phyloP scores from a whole-genome alignment of 2,329 filamentous ascomycete species.

The Periconia macrospinosa region DNA sequence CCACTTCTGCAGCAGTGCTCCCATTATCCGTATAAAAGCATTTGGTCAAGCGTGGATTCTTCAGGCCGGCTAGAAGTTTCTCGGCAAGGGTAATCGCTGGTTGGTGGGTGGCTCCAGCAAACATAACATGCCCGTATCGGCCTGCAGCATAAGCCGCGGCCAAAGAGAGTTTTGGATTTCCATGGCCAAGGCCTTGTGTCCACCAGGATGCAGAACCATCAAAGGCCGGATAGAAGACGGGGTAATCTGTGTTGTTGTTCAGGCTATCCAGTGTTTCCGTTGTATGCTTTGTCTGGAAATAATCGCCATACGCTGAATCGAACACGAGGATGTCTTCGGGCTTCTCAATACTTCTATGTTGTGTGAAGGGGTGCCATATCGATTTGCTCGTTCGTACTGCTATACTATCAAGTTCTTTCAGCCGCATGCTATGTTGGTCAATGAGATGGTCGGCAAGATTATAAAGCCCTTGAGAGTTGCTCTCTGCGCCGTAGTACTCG shows the following conservation, averaged over 20 bases:
- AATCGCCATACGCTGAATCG: slow-evolving; percentile 78
- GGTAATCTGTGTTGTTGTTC: slow-evolving; percentile 14
- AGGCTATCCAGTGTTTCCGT: slow-evolving; percentile 15
- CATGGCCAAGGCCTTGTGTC: slow-evolving; percentile 85
- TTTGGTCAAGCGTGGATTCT: slow-evolving; percentile 67
- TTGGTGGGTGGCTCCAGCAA: slow-evolving; percentile 76
- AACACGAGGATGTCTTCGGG: slow-evolving; percentile 70
- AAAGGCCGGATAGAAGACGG: slow-evolving; percentile 66
- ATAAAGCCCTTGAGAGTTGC: slow-evolving; percentile 43
- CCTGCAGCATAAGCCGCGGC: slow-evolving; percentile 80
- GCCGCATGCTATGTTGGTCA: slow-evolving; percentile 57
- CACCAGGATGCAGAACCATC: slow-evolving; percentile 90
- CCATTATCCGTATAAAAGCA: slow-evolving; percentile 86
- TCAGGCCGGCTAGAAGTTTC: slow-evolving; percentile 60
- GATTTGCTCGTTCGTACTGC: slow-evolving; percentile 54
- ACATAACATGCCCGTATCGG: slow-evolving; percentile 87
- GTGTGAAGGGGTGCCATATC: slow-evolving; percentile 89
- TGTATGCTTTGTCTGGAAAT: slow-evolving; percentile 65
- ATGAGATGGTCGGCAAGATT: slow-evolving; percentile 57
- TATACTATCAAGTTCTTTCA: slow-evolving; percentile 64
- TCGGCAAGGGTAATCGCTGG: slow-evolving; percentile 73
- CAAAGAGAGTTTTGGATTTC: slow-evolving; percentile 70
- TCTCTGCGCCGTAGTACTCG: slow-evolving; percentile 61
- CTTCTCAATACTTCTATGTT: slow-evolving; percentile 66
- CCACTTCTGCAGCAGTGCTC: slow-evolving; percentile 81